phyloP scores from a whole-genome alignment of 371 early-diverging fungal species.

The Cokeromyces recurvatus region DNA sequence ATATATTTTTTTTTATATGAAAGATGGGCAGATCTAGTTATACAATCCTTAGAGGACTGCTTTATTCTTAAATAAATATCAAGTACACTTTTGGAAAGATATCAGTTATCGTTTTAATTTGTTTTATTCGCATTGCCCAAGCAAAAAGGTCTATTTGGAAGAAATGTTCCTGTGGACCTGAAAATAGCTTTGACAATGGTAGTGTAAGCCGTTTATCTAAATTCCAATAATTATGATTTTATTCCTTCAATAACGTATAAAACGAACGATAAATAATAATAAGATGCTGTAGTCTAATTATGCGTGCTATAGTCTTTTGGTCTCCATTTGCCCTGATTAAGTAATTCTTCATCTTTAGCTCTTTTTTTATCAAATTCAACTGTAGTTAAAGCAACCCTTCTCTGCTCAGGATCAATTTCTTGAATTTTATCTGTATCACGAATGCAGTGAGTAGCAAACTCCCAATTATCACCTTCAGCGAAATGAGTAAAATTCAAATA shows the following conservation, averaged over 20 bases:
- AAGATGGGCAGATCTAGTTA: slow-evolving; percentile 52
- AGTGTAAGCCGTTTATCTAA: slow-evolving; percentile 22
- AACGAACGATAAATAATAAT: no score
- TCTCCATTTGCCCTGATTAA: slow-evolving; percentile 12
- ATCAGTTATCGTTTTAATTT: slow-evolving; percentile 61
- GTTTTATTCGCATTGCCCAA: slow-evolving; percentile 30
- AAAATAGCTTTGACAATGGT: slow-evolving; percentile 29
- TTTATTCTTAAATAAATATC: slow-evolving; percentile 68
- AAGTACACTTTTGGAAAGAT: slow-evolving; percentile 90
- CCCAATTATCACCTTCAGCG: slow-evolving; percentile 24
- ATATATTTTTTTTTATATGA: no score
- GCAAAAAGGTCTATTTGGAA: slow-evolving; percentile 11
- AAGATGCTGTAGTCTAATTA: no score
- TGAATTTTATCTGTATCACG: slow-evolving; percentile 18
- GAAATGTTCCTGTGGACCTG: slow-evolving; percentile 31
- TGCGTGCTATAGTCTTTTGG: no score
- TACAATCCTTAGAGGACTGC: slow-evolving; percentile 89
- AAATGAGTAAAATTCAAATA: slow-evolving; percentile 32
- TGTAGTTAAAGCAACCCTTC: slow-evolving; percentile 8
- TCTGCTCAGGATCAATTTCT: slow-evolving; percentile 3
- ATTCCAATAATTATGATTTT: slow-evolving; percentile 4
- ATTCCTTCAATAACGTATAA: no score
- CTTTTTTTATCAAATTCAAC: slow-evolving; percentile 16
- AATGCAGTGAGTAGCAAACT: slow-evolving; percentile 22
- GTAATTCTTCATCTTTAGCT: slow-evolving; percentile 7